phyloP scores from a whole-genome alignment of 2,329 filamentous ascomycete species.

The Cladobotryum mycophilum region DNA sequence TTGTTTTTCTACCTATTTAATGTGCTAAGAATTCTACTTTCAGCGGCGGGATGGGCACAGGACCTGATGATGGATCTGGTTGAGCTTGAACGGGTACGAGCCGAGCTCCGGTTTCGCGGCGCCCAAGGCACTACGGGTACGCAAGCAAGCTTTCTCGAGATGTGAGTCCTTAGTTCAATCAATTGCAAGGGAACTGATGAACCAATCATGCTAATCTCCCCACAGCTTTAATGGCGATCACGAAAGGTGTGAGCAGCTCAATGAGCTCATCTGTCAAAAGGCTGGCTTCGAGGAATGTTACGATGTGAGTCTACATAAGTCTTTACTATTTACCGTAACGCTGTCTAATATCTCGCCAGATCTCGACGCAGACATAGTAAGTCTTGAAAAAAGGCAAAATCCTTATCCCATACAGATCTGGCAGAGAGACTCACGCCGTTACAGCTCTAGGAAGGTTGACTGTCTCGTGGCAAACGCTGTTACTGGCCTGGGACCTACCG shows the following conservation, averaged over 20 bases:
- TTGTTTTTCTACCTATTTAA: no score
- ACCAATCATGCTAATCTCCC: slow-evolving; percentile 1
- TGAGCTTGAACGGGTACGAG: slow-evolving; percentile 62
- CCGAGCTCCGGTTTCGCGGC: slow-evolving; percentile 65
- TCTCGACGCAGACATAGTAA: slow-evolving; percentile 59
- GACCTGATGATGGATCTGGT: slow-evolving; percentile 60
- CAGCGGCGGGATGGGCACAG: slow-evolving; percentile 61
- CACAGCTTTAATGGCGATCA: slow-evolving; percentile 38
- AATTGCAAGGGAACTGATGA: slow-evolving; percentile 6
- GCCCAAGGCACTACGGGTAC: slow-evolving; percentile 64
- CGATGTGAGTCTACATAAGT: slow-evolving; percentile 35
- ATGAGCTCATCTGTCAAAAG: slow-evolving; percentile 50
- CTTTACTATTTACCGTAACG: neutral
- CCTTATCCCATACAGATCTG: neutral
- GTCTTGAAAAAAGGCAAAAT: neutral
- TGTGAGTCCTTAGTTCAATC: slow-evolving; percentile 2
- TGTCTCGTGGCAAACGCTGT: slow-evolving; percentile 69
- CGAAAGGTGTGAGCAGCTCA: slow-evolving; percentile 47
- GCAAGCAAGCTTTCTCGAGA: slow-evolving; percentile 62
- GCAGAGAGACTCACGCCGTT: neutral
- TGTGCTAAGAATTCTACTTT: slow-evolving; percentile 9
- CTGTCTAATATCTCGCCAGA: slow-evolving; percentile 3
- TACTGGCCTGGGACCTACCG: slow-evolving; percentile 71
- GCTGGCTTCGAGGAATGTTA: slow-evolving; percentile 46
- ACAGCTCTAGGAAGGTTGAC: slow-evolving; percentile 65